Base-by-base conservation (phyloP, 495 filamentous ascomycete genomes). In the Astrothelium subdiscretum region DNA sequence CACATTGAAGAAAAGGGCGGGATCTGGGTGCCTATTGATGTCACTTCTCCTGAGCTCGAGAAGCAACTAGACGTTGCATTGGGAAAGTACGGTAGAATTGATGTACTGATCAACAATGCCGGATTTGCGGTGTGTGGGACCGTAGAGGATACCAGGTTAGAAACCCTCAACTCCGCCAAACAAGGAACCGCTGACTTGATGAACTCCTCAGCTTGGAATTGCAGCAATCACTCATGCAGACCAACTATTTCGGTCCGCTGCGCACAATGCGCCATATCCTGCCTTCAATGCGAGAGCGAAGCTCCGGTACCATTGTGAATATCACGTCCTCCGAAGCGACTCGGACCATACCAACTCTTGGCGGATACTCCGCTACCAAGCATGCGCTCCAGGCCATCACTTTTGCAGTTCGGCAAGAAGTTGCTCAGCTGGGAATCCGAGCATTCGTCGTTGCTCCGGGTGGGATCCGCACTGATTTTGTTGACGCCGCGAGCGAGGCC, bases 171-270 rank as follows among this genome's bases (percentile, higher is more conserved):
- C 24, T 10, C 8, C 48, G 11, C 12, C 4, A 29, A n/a, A 29
- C 5, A 13, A 13, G 15, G 6, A 29, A 27, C 52, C 29, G 29
- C 5, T 31, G 3, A 20, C 29, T 24, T 54, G 24, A 54, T 29
- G 3, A 10, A 10, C 3, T 24, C 15, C 6, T 27, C 24, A 54
- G 48, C 22, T 8, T 54, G 6, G 48, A 54, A 6, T 8, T 29
- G 2, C 48, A 54, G 29, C 48, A 15, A 29, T 54, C 48, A 26
- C 22, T 54, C 5, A 54, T 78, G 65, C 74, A 78, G 62, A 81
- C 79, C 38, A 83, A 83, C 65, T 74, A 81, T 10, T 71, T 80
- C 31, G 81, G 81, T 6, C 66, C 71, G 5, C 69, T 74, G 42
- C 75, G 76, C 62, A 61, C 79, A 6, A 75, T 75, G 1, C 72